Percentiles rank a stretch among this genome's conserved stretches.
Conservation (phyloP, 768 basidiomycete species). For the Boletales sp. region DNA sequence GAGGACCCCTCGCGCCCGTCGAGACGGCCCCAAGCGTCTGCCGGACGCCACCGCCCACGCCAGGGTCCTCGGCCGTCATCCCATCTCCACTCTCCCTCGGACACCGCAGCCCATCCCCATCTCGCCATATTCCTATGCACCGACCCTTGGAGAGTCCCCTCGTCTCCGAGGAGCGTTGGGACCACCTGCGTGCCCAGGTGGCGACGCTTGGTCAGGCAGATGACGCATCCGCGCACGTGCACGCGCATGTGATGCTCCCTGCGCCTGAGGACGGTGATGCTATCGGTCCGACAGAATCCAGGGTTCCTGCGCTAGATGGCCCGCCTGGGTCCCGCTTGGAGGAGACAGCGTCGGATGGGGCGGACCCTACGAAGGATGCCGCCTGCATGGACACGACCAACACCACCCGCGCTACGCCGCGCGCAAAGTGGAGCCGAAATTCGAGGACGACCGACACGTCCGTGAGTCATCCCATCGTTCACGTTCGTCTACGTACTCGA, state of each 20-base stretch:
- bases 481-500: conserved; percentile 13
- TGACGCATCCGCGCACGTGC: conserved; percentile 6
- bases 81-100: conserved; percentile 7
- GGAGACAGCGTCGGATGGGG: no score
- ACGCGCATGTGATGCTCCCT: neutral
- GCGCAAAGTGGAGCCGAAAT: conserved; percentile 14
- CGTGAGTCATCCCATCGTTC: conserved; percentile 21
- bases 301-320: no score
- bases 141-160: conserved; percentile 6
- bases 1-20: conserved; percentile 7
- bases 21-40: no score
- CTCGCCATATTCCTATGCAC: conserved; percentile 1
- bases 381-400: no score
- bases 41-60: no score
- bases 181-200: conserved; percentile 17
- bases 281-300: no score
- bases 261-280: no score
- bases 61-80: no score
- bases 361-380: no score
- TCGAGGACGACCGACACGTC: conserved; percentile 23
- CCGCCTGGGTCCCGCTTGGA: neutral
- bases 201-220: conserved; percentile 12
- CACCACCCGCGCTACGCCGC: no score
- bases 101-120: neutral
- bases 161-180: conserved; percentile 27